Evolutionary conservation across 148 eudicot genomes (phyloP), one percentile per base, ranked within the genome.

Genomic region (Polygonum maritimum): DNA sequence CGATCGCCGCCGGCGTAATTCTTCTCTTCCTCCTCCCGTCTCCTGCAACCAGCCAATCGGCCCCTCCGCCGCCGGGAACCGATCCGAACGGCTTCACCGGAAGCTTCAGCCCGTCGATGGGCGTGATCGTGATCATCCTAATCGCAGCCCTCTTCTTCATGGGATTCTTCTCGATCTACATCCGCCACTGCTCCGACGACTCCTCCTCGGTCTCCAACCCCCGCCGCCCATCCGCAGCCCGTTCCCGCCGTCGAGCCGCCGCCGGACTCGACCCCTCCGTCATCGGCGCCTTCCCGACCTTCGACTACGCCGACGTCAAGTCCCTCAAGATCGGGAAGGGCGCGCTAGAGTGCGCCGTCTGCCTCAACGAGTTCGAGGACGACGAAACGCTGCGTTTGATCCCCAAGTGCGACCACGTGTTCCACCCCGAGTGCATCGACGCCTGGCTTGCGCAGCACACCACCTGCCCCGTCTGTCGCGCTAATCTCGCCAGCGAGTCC

Each of bases 161-260:
- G 89, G 92, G 87, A 1, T 87, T 92, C 78, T 92, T 92, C 84
- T 86, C 90, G 2, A 86, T 92, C 16, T 92, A 88, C 78, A 84
- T 92, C 79, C 94, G 97, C 19, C 86, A 86, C 83, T 86, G 97
- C 81, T 21, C 89, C 6, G 80, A 78, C 5, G 69, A 63, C 6
- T 19, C 52, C 4, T 33, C 77, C 3, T 16, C 77, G 16, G 41
- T 48, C 14, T 79, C 76, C 67, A 75, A 76, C 70, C 33, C 75
- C 6, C 71, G 35, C 75, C 41, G 2, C 8, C 36, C 21, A 31
- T 44, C 65, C 76, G 26, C 31, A 33, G 74, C 18, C 1, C 83
- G 63, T 51, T 79, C 60, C 60, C 71, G 79, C 12, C 62, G 79
- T 9, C 18, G 85, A 69, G 78, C 80, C 76, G 54, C 79, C 3